Percentiles rank a stretch among this genome's conserved stretches.
Evolutionary conservation across 2,329 filamentous ascomycete genomes (phyloP).

Genomic region (Fusarium sp.): DNA sequence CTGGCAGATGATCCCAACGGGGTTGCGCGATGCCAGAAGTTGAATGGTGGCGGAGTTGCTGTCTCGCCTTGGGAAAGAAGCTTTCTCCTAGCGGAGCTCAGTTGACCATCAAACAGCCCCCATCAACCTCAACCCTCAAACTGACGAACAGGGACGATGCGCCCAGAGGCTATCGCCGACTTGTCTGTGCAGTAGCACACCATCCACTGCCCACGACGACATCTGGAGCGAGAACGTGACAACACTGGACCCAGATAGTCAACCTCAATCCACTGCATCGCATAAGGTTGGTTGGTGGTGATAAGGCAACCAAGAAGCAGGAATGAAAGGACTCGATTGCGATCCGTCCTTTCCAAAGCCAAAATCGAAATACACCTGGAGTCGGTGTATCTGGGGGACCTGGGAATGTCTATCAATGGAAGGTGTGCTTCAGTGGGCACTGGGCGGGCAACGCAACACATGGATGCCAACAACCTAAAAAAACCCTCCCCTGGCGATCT

Average conservation of each 20-base stretch:
- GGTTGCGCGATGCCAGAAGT: constrained; percentile 16
- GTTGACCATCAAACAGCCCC: background rate
- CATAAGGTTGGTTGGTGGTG: constrained; percentile 26
- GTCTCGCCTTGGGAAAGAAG: constrained; percentile 28
- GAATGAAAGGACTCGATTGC: constrained; percentile 20
- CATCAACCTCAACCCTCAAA: background rate
- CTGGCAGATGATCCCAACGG: constrained; percentile 26
- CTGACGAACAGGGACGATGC: background rate
- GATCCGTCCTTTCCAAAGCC: background rate
- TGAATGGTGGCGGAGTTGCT: constrained; percentile 13
- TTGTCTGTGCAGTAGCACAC: background rate
- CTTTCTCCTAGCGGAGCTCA: constrained; percentile 15
- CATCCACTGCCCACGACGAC: background rate
- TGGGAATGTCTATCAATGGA: background rate
- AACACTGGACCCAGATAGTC: background rate
- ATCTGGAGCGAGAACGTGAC: constrained; percentile 12
- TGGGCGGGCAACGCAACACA: background rate
- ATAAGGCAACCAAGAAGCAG: constrained; percentile 1
- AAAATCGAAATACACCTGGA: background rate
- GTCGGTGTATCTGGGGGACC: background rate
- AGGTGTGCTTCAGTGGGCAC: background rate
- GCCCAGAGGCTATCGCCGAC: background rate
- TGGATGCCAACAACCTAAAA: background rate
- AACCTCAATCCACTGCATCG: constrained; percentile 14
- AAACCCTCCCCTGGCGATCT: background rate